Percentiles rank a stretch among this genome's conserved stretches.
Conservation (phyloP, 768 basidiomycete genomes). For the Tephrocybe sp. region DNA sequence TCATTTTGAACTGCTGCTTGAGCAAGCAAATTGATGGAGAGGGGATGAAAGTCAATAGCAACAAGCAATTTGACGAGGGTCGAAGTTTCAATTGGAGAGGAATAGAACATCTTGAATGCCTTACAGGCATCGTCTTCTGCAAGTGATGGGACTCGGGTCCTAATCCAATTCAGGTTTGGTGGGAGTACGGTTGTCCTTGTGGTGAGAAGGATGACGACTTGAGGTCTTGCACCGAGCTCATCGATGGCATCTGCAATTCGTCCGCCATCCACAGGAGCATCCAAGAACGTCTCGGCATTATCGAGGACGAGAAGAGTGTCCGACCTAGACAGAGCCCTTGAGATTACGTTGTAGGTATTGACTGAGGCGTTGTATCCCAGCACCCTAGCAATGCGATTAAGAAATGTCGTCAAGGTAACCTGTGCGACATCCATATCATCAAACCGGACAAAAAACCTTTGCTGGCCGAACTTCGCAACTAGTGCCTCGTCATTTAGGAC, state of each 20-base stretch:
- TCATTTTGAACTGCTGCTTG: slow-evolving; percentile 12
- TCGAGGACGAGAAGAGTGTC: background rate
- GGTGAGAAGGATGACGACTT: slow-evolving; percentile 10
- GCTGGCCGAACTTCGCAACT: background rate
- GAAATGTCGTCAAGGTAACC: background rate
- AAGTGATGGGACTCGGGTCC: slow-evolving; percentile 2
- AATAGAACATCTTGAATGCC: slow-evolving; percentile 7
- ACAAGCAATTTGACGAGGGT: slow-evolving; percentile 4
- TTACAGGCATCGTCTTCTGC: slow-evolving; percentile 4
- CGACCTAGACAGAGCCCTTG: background rate
- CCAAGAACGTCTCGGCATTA: background rate
- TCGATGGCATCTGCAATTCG: slow-evolving; percentile 9
- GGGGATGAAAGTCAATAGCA: slow-evolving; percentile 12
- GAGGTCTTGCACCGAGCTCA: slow-evolving; percentile 2
- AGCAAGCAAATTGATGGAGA: slow-evolving; percentile 13
- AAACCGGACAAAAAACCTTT: background rate
- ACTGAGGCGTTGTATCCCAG: background rate
- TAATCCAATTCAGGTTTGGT: slow-evolving; percentile 3
- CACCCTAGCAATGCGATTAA: background rate
- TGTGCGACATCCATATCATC: background rate
- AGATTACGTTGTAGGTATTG: background rate
- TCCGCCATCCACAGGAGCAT: slow-evolving; percentile 6
- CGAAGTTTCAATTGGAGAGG: background rate
- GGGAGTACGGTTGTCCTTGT: slow-evolving; percentile 2
- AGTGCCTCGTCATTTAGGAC: background rate